Evolutionary conservation across 2,329 filamentous ascomycete species (phyloP).

Genomic region (Stylonectria norvegica): DNA sequence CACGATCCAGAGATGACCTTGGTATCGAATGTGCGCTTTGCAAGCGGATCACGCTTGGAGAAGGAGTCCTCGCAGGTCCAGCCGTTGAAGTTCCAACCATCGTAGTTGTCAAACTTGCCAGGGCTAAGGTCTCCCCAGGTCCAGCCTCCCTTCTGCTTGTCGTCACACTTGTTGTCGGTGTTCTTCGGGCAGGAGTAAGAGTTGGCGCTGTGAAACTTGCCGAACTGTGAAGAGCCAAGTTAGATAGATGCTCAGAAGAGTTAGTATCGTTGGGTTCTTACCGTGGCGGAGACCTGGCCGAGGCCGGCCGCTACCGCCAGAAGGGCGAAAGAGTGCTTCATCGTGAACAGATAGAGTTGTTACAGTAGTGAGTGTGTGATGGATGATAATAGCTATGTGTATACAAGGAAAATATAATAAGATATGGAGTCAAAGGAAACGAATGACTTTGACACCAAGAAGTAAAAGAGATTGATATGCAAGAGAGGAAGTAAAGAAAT

Average conservation of each 20-base stretch:
- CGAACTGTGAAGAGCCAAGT: conserved; percentile 11
- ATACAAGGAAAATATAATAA: conserved; percentile 29
- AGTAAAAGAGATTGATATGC: conserved; percentile 21
- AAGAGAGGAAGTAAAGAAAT: conserved; percentile 25
- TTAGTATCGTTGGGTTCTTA: conserved; percentile 23
- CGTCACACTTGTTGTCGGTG: conserved; percentile 72
- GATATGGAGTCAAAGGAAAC: conserved; percentile 46
- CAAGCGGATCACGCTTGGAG: conserved; percentile 54
- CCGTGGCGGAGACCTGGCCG: conserved; percentile 48
- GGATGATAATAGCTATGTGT: conserved; percentile 16
- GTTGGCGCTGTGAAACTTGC: conserved; percentile 29
- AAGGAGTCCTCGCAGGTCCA: conserved; percentile 63
- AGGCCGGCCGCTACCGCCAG: conserved; percentile 50
- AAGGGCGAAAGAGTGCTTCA: conserved; percentile 51
- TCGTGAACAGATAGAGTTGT: conserved; percentile 31
- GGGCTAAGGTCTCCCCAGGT: conserved; percentile 62
- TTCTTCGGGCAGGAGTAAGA: conserved; percentile 67
- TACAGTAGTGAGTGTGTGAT: conserved; percentile 19
- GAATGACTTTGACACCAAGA: conserved; percentile 51
- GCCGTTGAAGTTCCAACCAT: conserved; percentile 70
- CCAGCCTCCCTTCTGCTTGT: conserved; percentile 67
- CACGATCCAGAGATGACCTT: conserved; percentile 62
- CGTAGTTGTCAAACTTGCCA: conserved; percentile 64
- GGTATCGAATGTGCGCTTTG: conserved; percentile 47
- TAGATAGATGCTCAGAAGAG: not conserved